Conservation (phyloP, 257 asterid species). For the Marsdenia floribunda region DNA sequence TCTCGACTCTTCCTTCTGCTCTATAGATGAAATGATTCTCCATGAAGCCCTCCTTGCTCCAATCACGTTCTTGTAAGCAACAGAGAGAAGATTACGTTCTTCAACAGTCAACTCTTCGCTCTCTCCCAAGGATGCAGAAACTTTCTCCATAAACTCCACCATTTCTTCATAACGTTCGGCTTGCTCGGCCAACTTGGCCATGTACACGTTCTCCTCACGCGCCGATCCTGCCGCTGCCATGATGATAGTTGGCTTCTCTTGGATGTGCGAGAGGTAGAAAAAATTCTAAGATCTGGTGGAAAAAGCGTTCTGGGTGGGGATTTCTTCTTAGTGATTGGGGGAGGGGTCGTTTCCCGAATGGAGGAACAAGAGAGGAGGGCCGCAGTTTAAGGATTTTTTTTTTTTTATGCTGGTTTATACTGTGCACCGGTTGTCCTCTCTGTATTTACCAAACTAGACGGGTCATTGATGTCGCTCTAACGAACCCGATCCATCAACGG, state of each 20-base stretch:
- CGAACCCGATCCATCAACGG: neutral
- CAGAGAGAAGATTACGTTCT: slow-evolving; percentile 66
- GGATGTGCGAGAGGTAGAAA: slow-evolving; percentile 2
- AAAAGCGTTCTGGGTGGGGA: neutral
- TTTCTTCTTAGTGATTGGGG: neutral
- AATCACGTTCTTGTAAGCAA: slow-evolving; percentile 70
- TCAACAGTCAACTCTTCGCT: slow-evolving; percentile 59
- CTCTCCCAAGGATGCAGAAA: slow-evolving; percentile 40
- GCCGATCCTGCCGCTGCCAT: slow-evolving; percentile 34
- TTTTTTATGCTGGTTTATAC: neutral
- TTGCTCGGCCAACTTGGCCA: slow-evolving; percentile 79
- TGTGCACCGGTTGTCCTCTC: neutral
- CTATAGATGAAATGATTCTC: slow-evolving; percentile 70
- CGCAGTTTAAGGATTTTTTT: slow-evolving; percentile 9
- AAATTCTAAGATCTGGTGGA: slow-evolving; percentile 14
- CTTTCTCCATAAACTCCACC: slow-evolving; percentile 74
- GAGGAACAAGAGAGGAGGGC: slow-evolving; percentile 17
- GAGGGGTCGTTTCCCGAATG: slow-evolving; percentile 5
- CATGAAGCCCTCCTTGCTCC: slow-evolving; percentile 74
- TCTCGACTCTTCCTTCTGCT: slow-evolving; percentile 73
- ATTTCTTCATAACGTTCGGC: slow-evolving; percentile 74
- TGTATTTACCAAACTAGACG: neutral
- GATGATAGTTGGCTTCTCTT: slow-evolving; percentile 2
- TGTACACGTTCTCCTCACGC: slow-evolving; percentile 71
- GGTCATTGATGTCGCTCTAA: neutral